Conservation (phyloP, 345 rosid species). For the Hibiscus syriacus region DNA sequence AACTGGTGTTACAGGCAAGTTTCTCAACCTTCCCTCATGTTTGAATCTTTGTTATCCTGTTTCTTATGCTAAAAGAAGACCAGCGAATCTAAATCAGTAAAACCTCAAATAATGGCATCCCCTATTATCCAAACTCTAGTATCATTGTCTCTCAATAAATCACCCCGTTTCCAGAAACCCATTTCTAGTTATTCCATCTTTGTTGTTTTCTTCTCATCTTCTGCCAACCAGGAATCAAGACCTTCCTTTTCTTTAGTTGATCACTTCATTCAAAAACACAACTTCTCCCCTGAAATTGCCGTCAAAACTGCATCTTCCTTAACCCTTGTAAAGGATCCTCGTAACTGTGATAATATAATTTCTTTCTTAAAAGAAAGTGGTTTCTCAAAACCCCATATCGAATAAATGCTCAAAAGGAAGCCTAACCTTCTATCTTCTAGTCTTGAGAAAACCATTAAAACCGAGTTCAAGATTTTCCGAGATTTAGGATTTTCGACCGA, state of each 20-base stretch:
- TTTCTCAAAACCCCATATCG: constrained; percentile 20
- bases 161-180: not conserved
- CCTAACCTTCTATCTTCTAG: constrained; percentile 13
- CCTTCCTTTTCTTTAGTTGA: constrained; percentile 8
- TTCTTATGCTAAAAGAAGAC: not conserved
- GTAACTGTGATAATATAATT: constrained; percentile 16
- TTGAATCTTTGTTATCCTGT: not conserved
- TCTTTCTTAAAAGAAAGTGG: constrained; percentile 23
- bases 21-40: not conserved
- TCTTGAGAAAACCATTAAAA: constrained; percentile 17
- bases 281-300: constrained; percentile 20
- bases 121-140: constrained; percentile 9
- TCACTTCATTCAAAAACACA: constrained; percentile 21
- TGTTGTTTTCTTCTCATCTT: constrained; percentile 5
- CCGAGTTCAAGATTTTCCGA: constrained; percentile 22
- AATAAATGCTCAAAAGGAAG: constrained; percentile 8
- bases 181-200: not conserved
- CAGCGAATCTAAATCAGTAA: not conserved
- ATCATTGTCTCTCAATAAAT: constrained; percentile 9
- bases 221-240: not conserved
- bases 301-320: constrained; percentile 13
- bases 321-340: not conserved
- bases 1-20: constrained; percentile 6
- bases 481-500: constrained; percentile 15
- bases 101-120: constrained; percentile 8